A percentile compares a stretch with the other conserved stretches of the same genome.
These are phyloP conservation scores for Pythium volutum DNA, from an alignment of 352 stramenopile species.

Conservation along the genomic window DNA sequence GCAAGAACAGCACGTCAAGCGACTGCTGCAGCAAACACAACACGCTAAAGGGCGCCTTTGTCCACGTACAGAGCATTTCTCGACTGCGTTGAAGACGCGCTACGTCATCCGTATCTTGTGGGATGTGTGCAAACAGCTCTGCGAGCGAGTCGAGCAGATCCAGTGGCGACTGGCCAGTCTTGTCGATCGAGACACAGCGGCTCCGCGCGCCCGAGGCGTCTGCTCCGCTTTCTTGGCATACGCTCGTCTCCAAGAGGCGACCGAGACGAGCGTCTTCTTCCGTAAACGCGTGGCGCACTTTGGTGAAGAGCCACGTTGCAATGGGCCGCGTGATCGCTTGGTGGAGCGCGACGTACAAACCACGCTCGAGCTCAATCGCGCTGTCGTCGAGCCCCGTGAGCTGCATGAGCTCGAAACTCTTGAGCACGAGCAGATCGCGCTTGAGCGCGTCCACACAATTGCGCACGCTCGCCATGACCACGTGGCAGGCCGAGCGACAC, in stretches of 20 bases:
- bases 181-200: constrained; percentile 1
- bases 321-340: constrained; percentile 17
- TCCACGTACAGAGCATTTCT: constrained; percentile 2
- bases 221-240: not conserved
- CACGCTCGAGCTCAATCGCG: constrained; percentile 21
- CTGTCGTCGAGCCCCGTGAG: constrained; percentile 24
- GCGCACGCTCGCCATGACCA: constrained; percentile 14
- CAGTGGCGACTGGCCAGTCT: constrained; percentile 3
- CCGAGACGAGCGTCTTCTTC: constrained; percentile 16
- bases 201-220: not conserved
- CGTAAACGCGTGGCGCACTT: constrained; percentile 18
- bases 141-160: constrained; percentile 13
- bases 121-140: not conserved
- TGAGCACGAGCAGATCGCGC: constrained; percentile 14
- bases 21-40: constrained; percentile 26
- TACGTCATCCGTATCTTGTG: not conserved
- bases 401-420: constrained; percentile 26
- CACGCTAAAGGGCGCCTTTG: constrained; percentile 14
- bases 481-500: constrained; percentile 14
- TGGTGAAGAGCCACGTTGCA: constrained; percentile 24
- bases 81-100: not conserved
- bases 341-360: constrained; percentile 16
- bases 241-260: not conserved
- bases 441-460: constrained; percentile 17
- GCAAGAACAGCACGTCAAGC: constrained; percentile 21